Conservation (phyloP, 305 asterid species). For the Nicotiana rustica region DNA sequence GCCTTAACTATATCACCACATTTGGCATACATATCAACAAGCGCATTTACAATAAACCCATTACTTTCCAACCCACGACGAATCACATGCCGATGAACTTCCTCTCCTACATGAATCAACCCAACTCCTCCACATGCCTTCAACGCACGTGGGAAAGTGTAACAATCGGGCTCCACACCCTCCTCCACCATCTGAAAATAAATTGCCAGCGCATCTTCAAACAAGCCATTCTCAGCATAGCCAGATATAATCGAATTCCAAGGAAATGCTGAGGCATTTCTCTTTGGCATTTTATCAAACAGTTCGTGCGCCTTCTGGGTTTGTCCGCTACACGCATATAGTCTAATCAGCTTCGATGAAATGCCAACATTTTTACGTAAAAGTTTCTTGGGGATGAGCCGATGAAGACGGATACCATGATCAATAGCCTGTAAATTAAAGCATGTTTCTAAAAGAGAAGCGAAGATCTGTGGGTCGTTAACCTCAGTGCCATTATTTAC, state of each 20-base stretch:
- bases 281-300: conserved; percentile 82
- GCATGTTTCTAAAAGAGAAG: conserved; percentile 86
- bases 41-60: conserved; percentile 66
- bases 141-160: conserved; percentile 89
- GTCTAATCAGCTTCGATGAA: conserved; percentile 70
- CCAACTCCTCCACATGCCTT: conserved; percentile 91
- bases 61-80: conserved; percentile 68
- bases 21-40: conserved; percentile 84
- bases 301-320: conserved; percentile 72
- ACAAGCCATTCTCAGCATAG: conserved; percentile 64
- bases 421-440: conserved; percentile 65
- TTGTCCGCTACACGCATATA: conserved; percentile 60
- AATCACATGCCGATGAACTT: conserved; percentile 78
- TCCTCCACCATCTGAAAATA: conserved; percentile 96
- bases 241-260: conserved; percentile 94
- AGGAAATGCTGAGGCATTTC: conserved; percentile 67
- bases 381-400: conserved; percentile 69
- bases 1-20: conserved; percentile 86
- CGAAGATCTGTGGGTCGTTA: conserved; percentile 75
- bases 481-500: conserved; percentile 59
- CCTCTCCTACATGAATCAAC: conserved; percentile 74
- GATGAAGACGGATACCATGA: conserved; percentile 56
- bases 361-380: conserved; percentile 67
- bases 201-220: conserved; percentile 86
- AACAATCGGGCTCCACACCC: conserved; percentile 73